These are phyloP conservation scores for Nicotiana otophora DNA, from an alignment of 257 asterid species.

Conservation along the genomic window DNA sequence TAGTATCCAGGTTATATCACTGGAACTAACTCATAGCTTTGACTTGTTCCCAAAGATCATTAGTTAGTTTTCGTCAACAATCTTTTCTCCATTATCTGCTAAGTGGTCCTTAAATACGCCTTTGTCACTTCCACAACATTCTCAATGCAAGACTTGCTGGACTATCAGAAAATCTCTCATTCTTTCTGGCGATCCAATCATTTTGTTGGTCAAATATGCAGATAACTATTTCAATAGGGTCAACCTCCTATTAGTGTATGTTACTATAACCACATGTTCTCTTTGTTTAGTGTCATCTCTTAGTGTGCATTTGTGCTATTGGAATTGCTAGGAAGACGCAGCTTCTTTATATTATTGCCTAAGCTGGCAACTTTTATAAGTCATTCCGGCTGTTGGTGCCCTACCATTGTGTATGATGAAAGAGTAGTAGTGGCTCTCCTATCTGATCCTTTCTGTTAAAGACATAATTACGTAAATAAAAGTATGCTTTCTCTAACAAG, in stretches of 20 bases:
- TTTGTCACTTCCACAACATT: not conserved
- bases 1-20: not conserved
- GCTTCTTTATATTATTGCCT: not conserved
- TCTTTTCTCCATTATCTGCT: not conserved
- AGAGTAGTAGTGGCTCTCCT: not conserved
- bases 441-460: too few relatives aligned
- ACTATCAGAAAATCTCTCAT: not conserved
- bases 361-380: not conserved
- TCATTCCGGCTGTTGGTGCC: not conserved
- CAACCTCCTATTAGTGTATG: not conserved
- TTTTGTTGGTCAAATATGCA: not conserved
- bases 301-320: not conserved
- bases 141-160: not conserved
- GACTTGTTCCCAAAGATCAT: not conserved
- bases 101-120: not conserved
- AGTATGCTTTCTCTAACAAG: too few relatives aligned
- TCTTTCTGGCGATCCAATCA: not conserved
- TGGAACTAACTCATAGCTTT: not conserved
- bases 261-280: not conserved
- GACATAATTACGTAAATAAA: too few relatives aligned
- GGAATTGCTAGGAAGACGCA: not conserved
- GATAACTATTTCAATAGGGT: not conserved
- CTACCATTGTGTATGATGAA: not conserved
- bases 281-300: not conserved
- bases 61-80: not conserved